Base-by-base conservation (phyloP, 1,139 yeast genomes). In the Taiozyma sp. region DNA sequence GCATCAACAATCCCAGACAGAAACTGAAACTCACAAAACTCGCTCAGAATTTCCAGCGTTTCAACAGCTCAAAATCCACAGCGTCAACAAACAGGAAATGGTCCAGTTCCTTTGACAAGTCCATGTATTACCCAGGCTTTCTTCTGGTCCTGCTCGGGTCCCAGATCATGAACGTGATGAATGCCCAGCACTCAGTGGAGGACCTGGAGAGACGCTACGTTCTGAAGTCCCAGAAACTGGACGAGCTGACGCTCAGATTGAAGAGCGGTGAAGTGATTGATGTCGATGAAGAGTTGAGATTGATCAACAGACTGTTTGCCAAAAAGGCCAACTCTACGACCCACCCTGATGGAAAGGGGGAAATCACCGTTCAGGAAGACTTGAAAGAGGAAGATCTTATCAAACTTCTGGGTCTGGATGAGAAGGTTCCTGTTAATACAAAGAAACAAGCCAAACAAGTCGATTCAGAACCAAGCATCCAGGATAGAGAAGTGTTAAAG, bases 201-300 rank as follows among this genome's bases (percentile, higher is more conserved):
- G 74, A 60, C 50, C 69, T 80, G 48, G 79, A 71, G 42, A 61
- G 68, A 50, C 56, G 70, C n/a, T 70, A 70, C 54, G 44, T 48
- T 1, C 41, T 69, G 51, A 70, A 68, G 55, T 58, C 66, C 5
- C 52, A 58, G n/a, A 69, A 67, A 42, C 53, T 70, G n/a, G 57
- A 65, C 24, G 70, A 68, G 39, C 48, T 71, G 9, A 61, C 64
- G 2, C 46, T 47, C 8, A 60, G 65, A 36, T 59, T 65, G 0
- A 51, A 53, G 10, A 43, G 45, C 3, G 71, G 71, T 28, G 64
- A 62, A 28, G 45, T 40, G 1, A 55, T 69, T 16, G 63, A 68
- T 51, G 58, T 67, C 3, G 60, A 58, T 3, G 56, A 62, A 34
- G 75, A 71, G 52, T 49, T 71, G 52, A 59, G 57, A 43, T 50